Percentiles rank a stretch among this genome's conserved stretches.
phyloP scores from a whole-genome alignment of 2,329 filamentous ascomycete genomes.

The Xylaria multiplex region DNA sequence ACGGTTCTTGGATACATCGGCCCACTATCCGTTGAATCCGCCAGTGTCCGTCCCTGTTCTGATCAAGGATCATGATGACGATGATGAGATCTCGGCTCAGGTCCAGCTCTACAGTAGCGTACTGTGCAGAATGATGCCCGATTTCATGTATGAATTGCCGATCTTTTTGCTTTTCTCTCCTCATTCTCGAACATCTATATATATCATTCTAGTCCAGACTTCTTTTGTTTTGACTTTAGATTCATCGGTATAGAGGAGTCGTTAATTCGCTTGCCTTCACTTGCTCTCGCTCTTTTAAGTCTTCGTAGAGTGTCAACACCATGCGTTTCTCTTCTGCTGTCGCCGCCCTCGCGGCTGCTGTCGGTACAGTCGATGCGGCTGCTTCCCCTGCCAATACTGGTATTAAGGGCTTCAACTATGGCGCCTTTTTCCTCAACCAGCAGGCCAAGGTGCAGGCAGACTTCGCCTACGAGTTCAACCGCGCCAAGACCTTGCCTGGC shows the following conservation, averaged over 20 bases:
- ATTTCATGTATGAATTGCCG: slow-evolving; percentile 27
- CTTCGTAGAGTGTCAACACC: slow-evolving; percentile 24
- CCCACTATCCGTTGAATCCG: slow-evolving; percentile 34
- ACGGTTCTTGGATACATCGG: slow-evolving; percentile 20
- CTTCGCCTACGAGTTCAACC: slow-evolving; percentile 50
- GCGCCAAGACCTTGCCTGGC: slow-evolving; percentile 45
- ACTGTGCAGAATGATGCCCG: slow-evolving; percentile 20
- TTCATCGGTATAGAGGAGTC: neutral
- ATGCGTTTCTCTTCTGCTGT: slow-evolving; percentile 46
- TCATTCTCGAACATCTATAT: neutral
- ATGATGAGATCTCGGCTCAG: slow-evolving; percentile 33
- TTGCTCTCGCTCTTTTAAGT: slow-evolving; percentile 17
- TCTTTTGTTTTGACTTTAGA: slow-evolving; percentile 7
- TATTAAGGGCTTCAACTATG: slow-evolving; percentile 50
- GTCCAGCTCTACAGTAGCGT: slow-evolving; percentile 22
- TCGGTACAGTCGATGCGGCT: slow-evolving; percentile 36
- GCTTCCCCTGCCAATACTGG: slow-evolving; percentile 36
- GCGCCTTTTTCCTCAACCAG: slow-evolving; percentile 50
- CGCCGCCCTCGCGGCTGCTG: slow-evolving; percentile 43
- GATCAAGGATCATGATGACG: slow-evolving; percentile 25
- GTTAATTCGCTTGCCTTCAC: neutral
- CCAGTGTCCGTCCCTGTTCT: neutral
- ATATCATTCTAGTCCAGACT: slow-evolving; percentile 2
- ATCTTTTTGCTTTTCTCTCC: slow-evolving; percentile 17
- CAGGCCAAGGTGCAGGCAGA: slow-evolving; percentile 46